Evolutionary conservation across 129 eudicot species (phyloP).

Genomic region (Oenanthe sinensis): DNA sequence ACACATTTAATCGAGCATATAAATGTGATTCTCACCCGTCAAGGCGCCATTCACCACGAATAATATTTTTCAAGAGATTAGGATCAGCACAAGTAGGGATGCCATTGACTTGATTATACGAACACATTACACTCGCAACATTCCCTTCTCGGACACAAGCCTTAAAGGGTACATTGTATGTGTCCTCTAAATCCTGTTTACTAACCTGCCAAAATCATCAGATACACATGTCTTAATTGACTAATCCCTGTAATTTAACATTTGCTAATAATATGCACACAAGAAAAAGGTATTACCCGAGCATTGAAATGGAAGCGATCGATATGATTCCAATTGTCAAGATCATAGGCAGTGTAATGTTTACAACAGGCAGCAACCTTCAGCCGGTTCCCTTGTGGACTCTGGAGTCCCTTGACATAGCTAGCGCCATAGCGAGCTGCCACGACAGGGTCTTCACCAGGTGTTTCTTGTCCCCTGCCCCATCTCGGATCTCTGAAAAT

Average conservation of each 20-base stretch:
- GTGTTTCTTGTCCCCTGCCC: conserved; percentile 99
- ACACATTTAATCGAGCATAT: background rate
- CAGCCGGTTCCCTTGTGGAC: conserved; percentile 38
- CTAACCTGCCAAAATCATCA: conserved; percentile 43
- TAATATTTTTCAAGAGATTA: conserved; percentile 57
- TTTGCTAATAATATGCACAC: background rate
- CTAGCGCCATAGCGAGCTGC: conserved; percentile 65
- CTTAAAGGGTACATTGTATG: conserved; percentile 86
- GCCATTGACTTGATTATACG: conserved; percentile 93
- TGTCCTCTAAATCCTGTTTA: conserved; percentile 87
- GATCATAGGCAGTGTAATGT: conserved; percentile 89
- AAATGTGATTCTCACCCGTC: conserved; percentile 42
- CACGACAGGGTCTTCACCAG: conserved; percentile 83
- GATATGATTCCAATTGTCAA: conserved; percentile 76
- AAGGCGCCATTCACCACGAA: conserved; percentile 80
- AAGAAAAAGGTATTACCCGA: conserved; percentile 30
- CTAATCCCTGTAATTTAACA: background rate
- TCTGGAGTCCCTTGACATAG: conserved; percentile 85
- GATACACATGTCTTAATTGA: background rate
- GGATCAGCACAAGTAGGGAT: conserved; percentile 94
- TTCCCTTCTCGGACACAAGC: conserved; percentile 91
- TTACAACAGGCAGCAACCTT: conserved; percentile 97
- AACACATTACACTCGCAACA: conserved; percentile 97
- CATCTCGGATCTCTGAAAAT: conserved; percentile 91
- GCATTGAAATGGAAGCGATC: conserved; percentile 95